phyloP scores from a whole-genome alignment of 495 filamentous ascomycete species.

The Haplographium delicatum region DNA sequence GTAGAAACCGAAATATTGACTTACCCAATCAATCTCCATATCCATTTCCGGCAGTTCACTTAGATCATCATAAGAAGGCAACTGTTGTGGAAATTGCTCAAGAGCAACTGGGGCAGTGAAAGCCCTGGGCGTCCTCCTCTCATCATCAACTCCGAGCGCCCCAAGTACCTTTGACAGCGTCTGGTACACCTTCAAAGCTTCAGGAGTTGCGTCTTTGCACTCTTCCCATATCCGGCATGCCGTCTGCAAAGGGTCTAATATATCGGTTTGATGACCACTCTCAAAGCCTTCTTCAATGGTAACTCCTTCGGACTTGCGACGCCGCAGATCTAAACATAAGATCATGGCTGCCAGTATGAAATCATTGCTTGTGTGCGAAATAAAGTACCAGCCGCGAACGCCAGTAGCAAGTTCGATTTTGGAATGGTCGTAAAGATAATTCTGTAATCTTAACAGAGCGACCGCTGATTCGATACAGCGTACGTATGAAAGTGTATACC shows the following conservation, averaged over 20 bases:
- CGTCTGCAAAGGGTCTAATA: slow-evolving; percentile 1
- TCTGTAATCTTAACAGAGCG: slow-evolving; percentile 16
- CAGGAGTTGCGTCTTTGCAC: background rate
- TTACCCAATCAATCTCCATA: slow-evolving; percentile 5
- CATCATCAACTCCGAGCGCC: background rate
- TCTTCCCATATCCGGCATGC: slow-evolving; percentile 12
- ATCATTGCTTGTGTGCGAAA: slow-evolving; percentile 72
- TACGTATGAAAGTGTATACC: slow-evolving; percentile 14
- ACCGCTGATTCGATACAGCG: slow-evolving; percentile 25
- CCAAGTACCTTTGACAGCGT: slow-evolving; percentile 13
- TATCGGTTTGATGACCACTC: background rate
- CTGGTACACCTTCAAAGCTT: slow-evolving; percentile 13
- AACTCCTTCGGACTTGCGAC: slow-evolving; percentile 10
- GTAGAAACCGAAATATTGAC: background rate
- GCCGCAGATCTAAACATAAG: slow-evolving; percentile 66
- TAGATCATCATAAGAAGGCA: too few relatives aligned
- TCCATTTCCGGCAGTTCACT: background rate
- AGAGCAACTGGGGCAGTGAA: too few relatives aligned
- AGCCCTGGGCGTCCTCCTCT: too few relatives aligned
- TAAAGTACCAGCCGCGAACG: slow-evolving; percentile 40
- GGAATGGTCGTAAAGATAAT: slow-evolving; percentile 3
- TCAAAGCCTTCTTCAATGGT: background rate
- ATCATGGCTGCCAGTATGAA: slow-evolving; percentile 90
- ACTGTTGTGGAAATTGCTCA: too few relatives aligned
- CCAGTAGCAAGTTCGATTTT: background rate